phyloP scores from a whole-genome alignment of 2,329 filamentous ascomycete species.

The Alternaria brassicae region DNA sequence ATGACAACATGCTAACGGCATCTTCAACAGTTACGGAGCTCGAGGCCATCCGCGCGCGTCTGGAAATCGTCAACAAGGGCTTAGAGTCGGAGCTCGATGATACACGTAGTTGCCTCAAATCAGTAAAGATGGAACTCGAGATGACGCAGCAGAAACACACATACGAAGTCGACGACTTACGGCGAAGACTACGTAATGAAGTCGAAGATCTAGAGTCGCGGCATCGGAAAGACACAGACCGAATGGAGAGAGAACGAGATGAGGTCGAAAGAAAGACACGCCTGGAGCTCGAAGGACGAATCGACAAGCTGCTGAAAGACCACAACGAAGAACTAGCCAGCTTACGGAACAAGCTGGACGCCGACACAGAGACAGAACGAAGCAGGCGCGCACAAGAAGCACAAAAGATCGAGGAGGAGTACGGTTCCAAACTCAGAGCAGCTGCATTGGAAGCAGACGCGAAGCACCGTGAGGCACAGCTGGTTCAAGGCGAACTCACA shows the following conservation, averaged over 20 bases:
- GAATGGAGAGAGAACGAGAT: conserved; percentile 60
- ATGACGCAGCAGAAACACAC: conserved; percentile 61
- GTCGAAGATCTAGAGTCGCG: conserved; percentile 63
- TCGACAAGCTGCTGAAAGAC: conserved; percentile 64
- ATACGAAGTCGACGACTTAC: conserved; percentile 60
- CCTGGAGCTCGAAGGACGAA: conserved; percentile 59
- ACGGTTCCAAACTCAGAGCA: conserved; percentile 63
- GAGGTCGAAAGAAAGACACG: conserved; percentile 54
- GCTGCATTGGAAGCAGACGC: conserved; percentile 64
- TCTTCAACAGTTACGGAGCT: conserved; percentile 60
- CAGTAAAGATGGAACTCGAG: conserved; percentile 59
- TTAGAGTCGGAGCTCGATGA: conserved; percentile 74
- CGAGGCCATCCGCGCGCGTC: conserved; percentile 59
- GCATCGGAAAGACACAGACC: conserved; percentile 64
- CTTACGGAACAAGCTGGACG: conserved; percentile 67
- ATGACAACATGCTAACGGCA: background rate
- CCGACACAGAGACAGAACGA: conserved; percentile 72
- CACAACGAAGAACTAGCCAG: conserved; percentile 74
- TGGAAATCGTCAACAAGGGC: conserved; percentile 60
- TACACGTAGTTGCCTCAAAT: conserved; percentile 60
- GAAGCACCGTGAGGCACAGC: conserved; percentile 62
- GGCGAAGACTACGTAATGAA: conserved; percentile 63
- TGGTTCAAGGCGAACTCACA: conserved; percentile 59
- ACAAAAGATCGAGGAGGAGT: conserved; percentile 66
- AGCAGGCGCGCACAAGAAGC: conserved; percentile 66